Conservation (phyloP, 106 monocot genomes). For the Dioscorea dumetorum region DNA sequence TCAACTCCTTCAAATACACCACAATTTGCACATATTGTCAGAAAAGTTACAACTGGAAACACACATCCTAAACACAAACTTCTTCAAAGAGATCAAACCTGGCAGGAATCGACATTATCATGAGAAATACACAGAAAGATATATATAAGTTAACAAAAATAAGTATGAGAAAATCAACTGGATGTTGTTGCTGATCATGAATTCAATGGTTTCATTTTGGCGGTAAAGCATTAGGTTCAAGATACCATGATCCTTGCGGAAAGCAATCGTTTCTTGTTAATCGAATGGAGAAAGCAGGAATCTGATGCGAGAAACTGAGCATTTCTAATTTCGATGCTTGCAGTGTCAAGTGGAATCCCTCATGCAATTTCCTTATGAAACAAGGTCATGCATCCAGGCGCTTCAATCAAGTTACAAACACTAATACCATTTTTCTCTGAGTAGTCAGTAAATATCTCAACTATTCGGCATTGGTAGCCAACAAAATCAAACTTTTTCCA, state of each 20-base stretch:
- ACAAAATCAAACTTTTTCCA: constrained; percentile 11
- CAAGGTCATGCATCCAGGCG: constrained; percentile 24
- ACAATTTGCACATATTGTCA: no score
- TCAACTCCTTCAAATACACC: no score
- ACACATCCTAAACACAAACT: no score
- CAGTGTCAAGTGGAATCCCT: constrained; percentile 18
- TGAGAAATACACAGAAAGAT: no score
- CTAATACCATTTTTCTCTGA: constrained; percentile 23
- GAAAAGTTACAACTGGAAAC: no score
- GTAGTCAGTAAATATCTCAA: constrained; percentile 48
- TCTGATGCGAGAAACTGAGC: constrained; percentile 39
- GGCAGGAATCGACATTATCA: no score
- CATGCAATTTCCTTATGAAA: constrained; percentile 28
- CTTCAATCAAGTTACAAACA: constrained; percentile 25
- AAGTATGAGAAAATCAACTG: no score
- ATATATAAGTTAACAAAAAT: no score
- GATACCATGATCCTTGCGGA: constrained; percentile 27
- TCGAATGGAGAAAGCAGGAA: constrained; percentile 29
- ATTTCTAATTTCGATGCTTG: constrained; percentile 20
- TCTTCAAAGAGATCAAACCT: no score
- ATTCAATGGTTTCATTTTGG: background rate
- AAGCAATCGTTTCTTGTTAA: constrained; percentile 13
- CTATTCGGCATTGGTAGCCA: constrained; percentile 19
- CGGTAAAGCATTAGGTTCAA: constrained; percentile 40
- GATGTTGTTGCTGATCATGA: no score